Conservation (phyloP, 2,329 filamentous ascomycete genomes). For the Cadophora malorum region DNA sequence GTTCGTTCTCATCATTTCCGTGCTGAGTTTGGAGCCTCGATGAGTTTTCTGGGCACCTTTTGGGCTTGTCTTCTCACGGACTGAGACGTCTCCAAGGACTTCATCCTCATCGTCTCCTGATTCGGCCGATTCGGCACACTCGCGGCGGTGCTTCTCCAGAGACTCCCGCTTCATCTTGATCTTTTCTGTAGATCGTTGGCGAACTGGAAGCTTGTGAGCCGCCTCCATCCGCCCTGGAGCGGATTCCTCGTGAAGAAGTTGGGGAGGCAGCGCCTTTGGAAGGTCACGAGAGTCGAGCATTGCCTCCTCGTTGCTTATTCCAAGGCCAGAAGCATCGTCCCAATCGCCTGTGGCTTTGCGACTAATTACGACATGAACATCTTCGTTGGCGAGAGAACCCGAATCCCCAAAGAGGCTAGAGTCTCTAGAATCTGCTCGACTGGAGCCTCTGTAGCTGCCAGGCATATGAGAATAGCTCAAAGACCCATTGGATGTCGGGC, state of each 20-base stretch:
- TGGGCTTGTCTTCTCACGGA: constrained; percentile 48
- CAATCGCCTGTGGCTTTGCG: constrained; percentile 79
- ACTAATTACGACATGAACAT: constrained; percentile 76
- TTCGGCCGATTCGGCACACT: constrained; percentile 82
- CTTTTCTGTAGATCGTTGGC: constrained; percentile 74
- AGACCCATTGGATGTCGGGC: constrained; percentile 67
- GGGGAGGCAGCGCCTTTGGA: constrained; percentile 54
- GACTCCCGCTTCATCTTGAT: constrained; percentile 77
- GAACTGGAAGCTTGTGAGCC: constrained; percentile 47
- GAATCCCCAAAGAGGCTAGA: constrained; percentile 88
- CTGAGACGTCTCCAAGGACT: constrained; percentile 70
- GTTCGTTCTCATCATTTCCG: constrained; percentile 98
- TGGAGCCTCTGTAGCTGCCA: constrained; percentile 79
- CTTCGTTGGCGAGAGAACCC: constrained; percentile 79
- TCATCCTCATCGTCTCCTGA: constrained; percentile 94
- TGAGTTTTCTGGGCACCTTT: constrained; percentile 62
- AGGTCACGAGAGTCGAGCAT: constrained; percentile 45
- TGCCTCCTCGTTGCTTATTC: constrained; percentile 69
- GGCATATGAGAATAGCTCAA: constrained; percentile 77
- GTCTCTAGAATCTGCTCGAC: constrained; percentile 85
- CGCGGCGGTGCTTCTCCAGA: constrained; percentile 73
- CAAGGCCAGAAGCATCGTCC: constrained; percentile 79
- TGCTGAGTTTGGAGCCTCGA: constrained; percentile 86
- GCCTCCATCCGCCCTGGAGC: constrained; percentile 66
- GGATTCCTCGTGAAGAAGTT: constrained; percentile 65